Base-by-base conservation (phyloP, 176 grass and related monocot species). In the Oryza officinalis region DNA sequence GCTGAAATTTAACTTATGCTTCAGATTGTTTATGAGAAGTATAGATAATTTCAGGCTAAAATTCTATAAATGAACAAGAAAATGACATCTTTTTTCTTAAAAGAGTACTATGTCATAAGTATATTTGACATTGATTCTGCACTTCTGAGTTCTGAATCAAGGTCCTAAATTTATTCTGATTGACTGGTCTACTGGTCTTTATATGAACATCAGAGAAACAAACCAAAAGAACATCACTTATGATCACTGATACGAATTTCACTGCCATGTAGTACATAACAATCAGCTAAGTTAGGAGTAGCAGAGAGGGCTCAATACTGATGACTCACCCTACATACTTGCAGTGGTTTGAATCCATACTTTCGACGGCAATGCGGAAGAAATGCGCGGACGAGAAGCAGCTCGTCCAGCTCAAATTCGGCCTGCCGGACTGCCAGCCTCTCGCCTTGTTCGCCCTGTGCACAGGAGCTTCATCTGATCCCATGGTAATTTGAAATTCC, bases 271-370 rank as follows among this genome's bases (percentile, higher is more conserved):
- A 61, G 0, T 6, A 35, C 37, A 33, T 72, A 28, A 59, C 27
- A 43, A 75, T 26, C n/a, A 63, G 3, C 50, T 43, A 12, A 43
- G 18, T 57, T 54, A 80, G 31, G 33, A 25, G 40, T 60, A 69
- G 47, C 15, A 63, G 17, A 70, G 18, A 41, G 9, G 17, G 18
- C 33, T 3, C 20, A 25, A 13, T 41, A 40, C 2, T 66, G 20
- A 37, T 12, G 27, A 63, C 18, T 3, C 9, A 78, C 64, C 32
- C 2, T 26, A 25, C 83, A 49, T 74, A 46, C 13, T n/a, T 71
- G 67, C 89, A 98, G 95, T 95, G 95, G 95, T 91, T 95, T 52
- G 95, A 98, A 27, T 90, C 86, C 45, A 84, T 95, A 13, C 89
- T 95, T 11, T 91, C 85, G 65, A 93, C 82, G 22, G 87, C 89